Evolutionary conservation across 2,329 filamentous ascomycete genomes (phyloP).

Genomic region (Incumbomyces lentus): DNA sequence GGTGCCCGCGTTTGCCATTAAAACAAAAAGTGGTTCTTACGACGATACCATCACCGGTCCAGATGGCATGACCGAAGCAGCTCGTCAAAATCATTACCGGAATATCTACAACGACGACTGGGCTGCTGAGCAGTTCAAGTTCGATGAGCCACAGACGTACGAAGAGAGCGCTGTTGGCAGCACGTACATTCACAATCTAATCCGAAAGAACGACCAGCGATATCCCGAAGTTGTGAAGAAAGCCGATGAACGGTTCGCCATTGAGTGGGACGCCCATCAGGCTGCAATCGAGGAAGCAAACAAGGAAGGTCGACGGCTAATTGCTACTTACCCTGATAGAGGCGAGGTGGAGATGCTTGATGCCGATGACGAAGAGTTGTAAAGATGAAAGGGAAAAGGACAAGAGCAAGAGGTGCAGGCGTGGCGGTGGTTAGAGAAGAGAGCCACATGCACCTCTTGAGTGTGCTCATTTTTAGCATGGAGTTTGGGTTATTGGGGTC

Average conservation of each 20-base stretch:
- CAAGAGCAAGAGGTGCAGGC: too few relatives aligned
- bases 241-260: neutral
- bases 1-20: slow-evolving; percentile 3
- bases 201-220: slow-evolving; percentile 3
- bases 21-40: neutral
- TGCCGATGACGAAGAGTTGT: slow-evolving; percentile 1
- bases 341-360: slow-evolving; percentile 6
- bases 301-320: neutral
- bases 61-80: slow-evolving; percentile 5
- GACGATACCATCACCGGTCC: slow-evolving; percentile 3
- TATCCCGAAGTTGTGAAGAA: neutral
- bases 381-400: neutral
- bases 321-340: slow-evolving; percentile 8
- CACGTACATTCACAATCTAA: slow-evolving; percentile 2
- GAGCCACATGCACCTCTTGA: too few relatives aligned
- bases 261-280: slow-evolving; percentile 5
- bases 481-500: too few relatives aligned
- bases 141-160: slow-evolving; percentile 5
- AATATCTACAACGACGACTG: slow-evolving; percentile 3
- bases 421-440: too few relatives aligned
- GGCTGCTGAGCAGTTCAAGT: slow-evolving; percentile 2
- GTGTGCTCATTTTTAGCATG: too few relatives aligned
- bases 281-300: slow-evolving; percentile 1
- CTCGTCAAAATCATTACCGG: neutral
- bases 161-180: slow-evolving; percentile 4